Evolutionary conservation across 306 rosid genomes (phyloP).

Genomic region (Cucurbita ficifolia): DNA sequence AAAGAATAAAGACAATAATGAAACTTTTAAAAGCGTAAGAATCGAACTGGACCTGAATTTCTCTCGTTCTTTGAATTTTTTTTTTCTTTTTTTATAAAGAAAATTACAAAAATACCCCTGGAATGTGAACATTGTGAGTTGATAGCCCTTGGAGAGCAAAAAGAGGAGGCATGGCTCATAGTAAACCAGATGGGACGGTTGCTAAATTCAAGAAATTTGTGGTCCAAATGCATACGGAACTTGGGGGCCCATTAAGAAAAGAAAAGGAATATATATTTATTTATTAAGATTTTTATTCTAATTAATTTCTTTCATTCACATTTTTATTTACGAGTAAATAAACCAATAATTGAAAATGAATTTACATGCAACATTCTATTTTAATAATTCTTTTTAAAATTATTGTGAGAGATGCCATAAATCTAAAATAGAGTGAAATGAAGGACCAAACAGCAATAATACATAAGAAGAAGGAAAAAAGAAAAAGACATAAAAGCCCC

Average conservation of each 20-base stretch:
- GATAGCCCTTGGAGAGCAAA: background rate
- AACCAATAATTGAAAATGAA: no score
- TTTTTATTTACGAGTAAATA: no score
- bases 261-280: background rate
- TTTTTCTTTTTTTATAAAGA: no score
- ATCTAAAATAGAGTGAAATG: no score
- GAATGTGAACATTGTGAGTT: background rate
- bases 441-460: background rate
- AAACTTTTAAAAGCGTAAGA: background rate
- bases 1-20: background rate
- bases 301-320: background rate
- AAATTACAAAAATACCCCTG: background rate
- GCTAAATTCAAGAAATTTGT: constrained; percentile 3
- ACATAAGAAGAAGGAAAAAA: background rate
- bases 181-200: background rate
- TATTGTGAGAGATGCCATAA: no score
- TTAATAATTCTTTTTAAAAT: no score
- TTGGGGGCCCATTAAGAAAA: background rate
- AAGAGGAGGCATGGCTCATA: background rate
- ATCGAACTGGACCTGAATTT: no score
- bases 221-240: background rate
- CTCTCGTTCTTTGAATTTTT: no score
- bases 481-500: background rate
- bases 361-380: no score
- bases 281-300: background rate